phyloP scores from a whole-genome alignment of 106 monocot species.

The Apostasia ramifera region DNA sequence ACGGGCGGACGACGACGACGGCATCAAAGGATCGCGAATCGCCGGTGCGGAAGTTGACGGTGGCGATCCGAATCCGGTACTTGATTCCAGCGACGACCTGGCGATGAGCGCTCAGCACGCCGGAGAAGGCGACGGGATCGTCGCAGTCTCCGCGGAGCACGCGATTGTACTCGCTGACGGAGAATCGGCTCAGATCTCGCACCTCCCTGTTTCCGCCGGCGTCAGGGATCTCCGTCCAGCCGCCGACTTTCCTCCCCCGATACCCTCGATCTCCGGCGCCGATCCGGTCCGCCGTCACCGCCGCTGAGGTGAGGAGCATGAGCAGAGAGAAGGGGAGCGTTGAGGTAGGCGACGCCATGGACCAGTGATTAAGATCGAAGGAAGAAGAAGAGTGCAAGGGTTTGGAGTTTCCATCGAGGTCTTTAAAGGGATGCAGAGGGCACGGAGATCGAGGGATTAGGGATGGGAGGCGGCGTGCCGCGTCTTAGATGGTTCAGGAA shows the following conservation, averaged over 20 bases:
- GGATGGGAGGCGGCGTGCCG: too few species aligned
- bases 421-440: too few species aligned
- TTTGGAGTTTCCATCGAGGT: too few species aligned
- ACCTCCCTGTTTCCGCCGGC: conserved; percentile 27
- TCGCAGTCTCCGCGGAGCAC: background rate
- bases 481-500: too few species aligned
- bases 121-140: conserved; percentile 10
- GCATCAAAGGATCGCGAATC: conserved; percentile 27
- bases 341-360: background rate
- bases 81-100: conserved; percentile 41
- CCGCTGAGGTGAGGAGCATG: background rate
- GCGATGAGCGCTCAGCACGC: conserved; percentile 19
- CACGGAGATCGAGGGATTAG: too few species aligned
- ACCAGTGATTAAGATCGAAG: too few species aligned
- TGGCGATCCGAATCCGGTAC: conserved; percentile 24
- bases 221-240: conserved; percentile 19
- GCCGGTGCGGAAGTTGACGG: background rate
- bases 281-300: background rate
- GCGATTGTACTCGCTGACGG: conserved; percentile 32
- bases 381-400: too few species aligned
- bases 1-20: conserved; percentile 47
- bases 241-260: conserved; percentile 13
- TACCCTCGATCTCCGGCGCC: background rate
- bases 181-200: conserved; percentile 30
- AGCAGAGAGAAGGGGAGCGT: background rate